Evolutionary conservation across 2,329 filamentous ascomycete species (phyloP), one percentile per base, ranked within the genome.

Genomic region (Tympanopsis confertula): DNA sequence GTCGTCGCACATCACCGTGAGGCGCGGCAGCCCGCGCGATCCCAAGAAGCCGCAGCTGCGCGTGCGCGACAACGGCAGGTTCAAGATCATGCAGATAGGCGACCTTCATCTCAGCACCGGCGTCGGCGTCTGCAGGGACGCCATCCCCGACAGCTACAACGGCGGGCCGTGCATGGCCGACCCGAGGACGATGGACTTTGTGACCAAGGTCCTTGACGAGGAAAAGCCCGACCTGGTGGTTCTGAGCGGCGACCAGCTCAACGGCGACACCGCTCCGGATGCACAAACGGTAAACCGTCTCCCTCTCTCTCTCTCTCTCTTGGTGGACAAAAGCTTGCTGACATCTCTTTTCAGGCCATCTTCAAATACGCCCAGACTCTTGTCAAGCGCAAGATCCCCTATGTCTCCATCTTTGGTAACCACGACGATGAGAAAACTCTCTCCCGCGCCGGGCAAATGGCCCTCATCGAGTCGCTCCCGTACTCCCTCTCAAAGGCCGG

Each of bases 41-140:
- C 57, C 69, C 24, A 71, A 78, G 50, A 87, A 81, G 55, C 82
- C 84, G 1, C 65, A 76, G 28, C 84, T 82, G 10, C 76, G 84
- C 41, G 86, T 98, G 44, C 74, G 76, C 32, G 86, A 93, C 43
- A 86, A 91, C 54, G 91, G 89, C 20, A 86, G 82, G 49, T 96
- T 96, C 66, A 96, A 96, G 66, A 94, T 98, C 45, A 78, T 98
- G 71, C 91, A 98, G 60, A 68, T 94, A 39, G 83, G 87, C n/a
- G 91, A 98, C 62, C 63, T 96, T 43, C 91, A 98, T 58, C 63
- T 98, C 39, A 89, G 86, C 52, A 98, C 91, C 2, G 91, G 89
- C 7, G 69, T 88, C 4, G 91, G 91, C 7, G 61, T 62, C 33
- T 98, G 91, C 53, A 78, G 91, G 45, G 87, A 98, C 48, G 76